Base-by-base conservation (phyloP, 768 basidiomycete species). In the Trametes cubensis region DNA sequence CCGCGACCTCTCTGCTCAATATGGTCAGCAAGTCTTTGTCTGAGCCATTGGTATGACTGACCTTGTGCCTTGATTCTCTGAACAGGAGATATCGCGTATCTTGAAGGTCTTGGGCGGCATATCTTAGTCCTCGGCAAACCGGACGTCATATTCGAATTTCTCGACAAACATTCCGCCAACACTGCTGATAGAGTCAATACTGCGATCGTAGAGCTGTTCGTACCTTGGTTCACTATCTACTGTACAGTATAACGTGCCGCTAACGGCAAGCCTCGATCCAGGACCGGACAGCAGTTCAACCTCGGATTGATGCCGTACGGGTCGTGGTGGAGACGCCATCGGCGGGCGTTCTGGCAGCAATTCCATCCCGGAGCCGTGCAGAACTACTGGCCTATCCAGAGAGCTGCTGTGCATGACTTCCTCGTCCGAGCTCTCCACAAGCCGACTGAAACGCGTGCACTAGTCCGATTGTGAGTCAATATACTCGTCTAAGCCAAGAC, bases 101-200 rank as follows among this genome's bases (percentile, higher is more conserved):
- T 64, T 6, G 28, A 38, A 11, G 55, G 55, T 3, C 45, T 67
- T 3, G 66, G 68, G 2, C 56, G 60, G 30, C 26, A 18, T 18
- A 39, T 67, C 18, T 41, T 69, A 20, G 30, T 71, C 51, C 51
- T 71, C 10, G 51, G 60, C 21, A 56, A 55, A 10, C 46, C 53
- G 13, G 42, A 64, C 28, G 59, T 60, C 11, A 55, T 68, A 7
- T 45, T 54, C 40, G 66, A 71, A 40, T 55, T 68, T 2, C 60
- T 71, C 6, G 70, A 71, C n/a, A 67, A 64, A 41, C 60, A 62
- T 2, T 62, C 68, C n/a, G 54, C 55, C 40, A 63, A 56, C 46
- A 66, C 69, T 26, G 64, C 67, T 6, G 55, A 52, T 40, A 25
- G 59, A 21, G 34, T 49, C 34, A 34, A 5, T 44, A 44, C 14